Evolutionary conservation across 257 asterid species (phyloP).

Genomic region (Solanum pimpinellifolium): DNA sequence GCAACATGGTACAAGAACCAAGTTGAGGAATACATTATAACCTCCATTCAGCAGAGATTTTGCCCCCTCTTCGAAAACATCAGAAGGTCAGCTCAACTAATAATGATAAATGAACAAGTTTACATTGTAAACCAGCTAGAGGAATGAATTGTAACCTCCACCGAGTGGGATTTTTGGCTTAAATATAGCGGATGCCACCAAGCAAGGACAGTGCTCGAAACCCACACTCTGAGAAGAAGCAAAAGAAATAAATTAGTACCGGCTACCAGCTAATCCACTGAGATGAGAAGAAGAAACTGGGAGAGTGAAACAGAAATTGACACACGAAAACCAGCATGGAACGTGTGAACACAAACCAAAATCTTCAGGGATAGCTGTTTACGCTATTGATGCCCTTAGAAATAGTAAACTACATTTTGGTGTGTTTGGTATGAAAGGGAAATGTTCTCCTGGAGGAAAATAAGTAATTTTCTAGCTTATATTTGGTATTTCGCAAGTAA

Average conservation of each 20-base stretch:
- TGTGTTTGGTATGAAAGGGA: not conserved
- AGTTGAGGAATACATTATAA: not conserved
- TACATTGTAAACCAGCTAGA: slow-evolving; percentile 11
- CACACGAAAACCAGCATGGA: not conserved
- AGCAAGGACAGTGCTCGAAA: slow-evolving; percentile 52
- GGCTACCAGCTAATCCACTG: not conserved
- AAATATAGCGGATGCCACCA: slow-evolving; percentile 42
- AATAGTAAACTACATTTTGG: not conserved
- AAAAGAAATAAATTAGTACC: not conserved
- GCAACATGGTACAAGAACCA: not conserved
- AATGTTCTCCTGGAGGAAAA: not conserved
- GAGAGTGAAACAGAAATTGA: not conserved
- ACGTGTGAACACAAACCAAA: not conserved
- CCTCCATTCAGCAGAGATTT: not conserved
- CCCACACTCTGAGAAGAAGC: slow-evolving; percentile 40
- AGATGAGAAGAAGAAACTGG: not conserved
- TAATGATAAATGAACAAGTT: not conserved
- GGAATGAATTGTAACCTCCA: slow-evolving; percentile 65
- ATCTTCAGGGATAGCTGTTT: not conserved
- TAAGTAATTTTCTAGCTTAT: no score
- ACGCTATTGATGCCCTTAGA: not conserved
- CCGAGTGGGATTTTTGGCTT: slow-evolving; percentile 62
- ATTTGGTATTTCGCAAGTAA: not conserved
- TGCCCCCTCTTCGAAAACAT: not conserved
- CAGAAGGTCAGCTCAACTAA: not conserved